Conservation (phyloP, 2,329 filamentous ascomycete genomes). For the Colletotrichum tanaceti region DNA sequence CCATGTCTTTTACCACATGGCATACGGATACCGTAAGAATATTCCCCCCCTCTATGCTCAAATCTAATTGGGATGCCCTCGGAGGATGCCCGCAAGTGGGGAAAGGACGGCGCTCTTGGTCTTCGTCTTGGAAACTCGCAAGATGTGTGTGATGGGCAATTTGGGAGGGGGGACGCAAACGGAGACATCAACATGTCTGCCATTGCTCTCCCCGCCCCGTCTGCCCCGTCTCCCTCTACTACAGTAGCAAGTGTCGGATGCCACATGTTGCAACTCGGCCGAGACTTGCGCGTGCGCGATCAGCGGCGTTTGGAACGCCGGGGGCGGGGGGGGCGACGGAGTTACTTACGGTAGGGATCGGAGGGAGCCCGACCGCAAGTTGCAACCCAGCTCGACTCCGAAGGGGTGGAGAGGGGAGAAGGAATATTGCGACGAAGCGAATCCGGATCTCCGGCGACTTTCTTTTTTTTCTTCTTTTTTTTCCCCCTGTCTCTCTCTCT, state of each 20-base stretch:
- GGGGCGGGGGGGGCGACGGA: neutral
- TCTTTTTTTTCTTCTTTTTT: too few relatives aligned
- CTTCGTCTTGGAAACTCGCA: neutral
- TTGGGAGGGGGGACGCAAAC: neutral
- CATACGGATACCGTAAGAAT: too few relatives aligned
- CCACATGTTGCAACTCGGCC: neutral
- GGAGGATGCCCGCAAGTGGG: too few relatives aligned
- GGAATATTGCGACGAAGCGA: neutral
- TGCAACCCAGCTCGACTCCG: neutral
- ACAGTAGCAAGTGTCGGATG: too few relatives aligned
- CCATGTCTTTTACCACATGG: neutral
- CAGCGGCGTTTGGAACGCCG: neutral
- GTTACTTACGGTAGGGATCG: neutral
- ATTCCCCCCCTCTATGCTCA: too few relatives aligned
- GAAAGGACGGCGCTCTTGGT: too few relatives aligned
- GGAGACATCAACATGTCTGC: neutral
- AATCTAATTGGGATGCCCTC: neutral
- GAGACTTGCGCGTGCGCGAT: neutral
- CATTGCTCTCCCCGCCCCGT: too few relatives aligned
- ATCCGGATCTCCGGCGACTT: neutral
- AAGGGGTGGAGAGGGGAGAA: neutral
- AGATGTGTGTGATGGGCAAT: too few relatives aligned
- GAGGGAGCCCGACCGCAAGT: neutral
- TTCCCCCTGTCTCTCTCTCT: neutral
- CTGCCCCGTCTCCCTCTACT: too few relatives aligned